These are phyloP conservation scores for Limonium bicolor DNA, from an alignment of 148 eudicot genomes.

Conservation along the genomic window DNA sequence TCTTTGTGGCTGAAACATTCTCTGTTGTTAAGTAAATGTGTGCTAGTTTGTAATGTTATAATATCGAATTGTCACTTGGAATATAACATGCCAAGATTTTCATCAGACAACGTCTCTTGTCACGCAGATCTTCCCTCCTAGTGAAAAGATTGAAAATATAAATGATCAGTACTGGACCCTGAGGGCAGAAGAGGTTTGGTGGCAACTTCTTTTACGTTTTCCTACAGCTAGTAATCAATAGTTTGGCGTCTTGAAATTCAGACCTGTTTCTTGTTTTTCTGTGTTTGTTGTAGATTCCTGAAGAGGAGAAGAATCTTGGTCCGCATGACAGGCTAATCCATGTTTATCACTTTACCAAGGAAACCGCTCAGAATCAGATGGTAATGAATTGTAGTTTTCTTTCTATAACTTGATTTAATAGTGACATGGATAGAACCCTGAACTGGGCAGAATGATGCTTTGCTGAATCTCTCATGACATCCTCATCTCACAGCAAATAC, in stretches of 20 bases:
- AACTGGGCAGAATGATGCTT: too few species aligned
- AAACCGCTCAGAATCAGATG: slow-evolving; percentile 67
- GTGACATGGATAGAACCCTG: too few species aligned
- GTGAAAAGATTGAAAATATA: slow-evolving; percentile 76
- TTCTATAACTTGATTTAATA: neutral
- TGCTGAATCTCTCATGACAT: neutral
- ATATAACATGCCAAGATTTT: neutral
- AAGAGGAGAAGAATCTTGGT: slow-evolving; percentile 77
- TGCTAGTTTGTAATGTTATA: too few species aligned
- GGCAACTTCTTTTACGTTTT: too few species aligned
- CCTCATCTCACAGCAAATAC: slow-evolving; percentile 44
- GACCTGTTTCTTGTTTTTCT: neutral
- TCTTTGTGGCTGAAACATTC: too few species aligned
- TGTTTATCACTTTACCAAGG: slow-evolving; percentile 76
- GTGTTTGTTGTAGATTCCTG: slow-evolving; percentile 52
- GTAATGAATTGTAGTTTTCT: slow-evolving; percentile 14
- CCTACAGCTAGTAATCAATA: too few species aligned
- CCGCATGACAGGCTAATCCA: slow-evolving; percentile 72
- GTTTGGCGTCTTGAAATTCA: too few species aligned
- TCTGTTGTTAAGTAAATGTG: too few species aligned
- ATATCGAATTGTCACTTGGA: too few species aligned
- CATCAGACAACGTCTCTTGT: neutral
- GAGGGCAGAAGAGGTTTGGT: slow-evolving; percentile 85
- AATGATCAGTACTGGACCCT: slow-evolving; percentile 94
- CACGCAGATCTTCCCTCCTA: slow-evolving; percentile 68